Conservation (phyloP, 2,329 filamentous ascomycete species). For the Colletotrichum scovillei region DNA sequence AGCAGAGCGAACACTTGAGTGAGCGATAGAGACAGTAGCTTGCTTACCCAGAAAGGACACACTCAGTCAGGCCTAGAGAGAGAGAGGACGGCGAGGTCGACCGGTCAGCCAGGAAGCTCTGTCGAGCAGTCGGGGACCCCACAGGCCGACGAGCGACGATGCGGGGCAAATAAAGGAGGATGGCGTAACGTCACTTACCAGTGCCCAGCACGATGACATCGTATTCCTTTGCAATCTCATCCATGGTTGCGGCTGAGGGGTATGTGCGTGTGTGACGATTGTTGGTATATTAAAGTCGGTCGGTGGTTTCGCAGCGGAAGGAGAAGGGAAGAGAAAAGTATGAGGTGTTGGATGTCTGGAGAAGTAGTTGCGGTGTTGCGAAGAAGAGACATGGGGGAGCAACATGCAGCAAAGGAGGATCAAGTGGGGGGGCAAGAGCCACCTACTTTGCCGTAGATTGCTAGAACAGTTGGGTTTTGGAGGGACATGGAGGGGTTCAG, state of each 20-base stretch:
- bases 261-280: background rate
- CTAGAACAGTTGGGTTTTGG: conserved; percentile 20
- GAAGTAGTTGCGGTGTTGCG: conserved; percentile 34
- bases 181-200: conserved; percentile 68
- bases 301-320: conserved; percentile 22
- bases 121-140: conserved; percentile 37
- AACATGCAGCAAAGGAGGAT: conserved; percentile 34
- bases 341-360: conserved; percentile 25
- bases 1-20: background rate
- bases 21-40: background rate
- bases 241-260: conserved; percentile 71
- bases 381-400: conserved; percentile 27
- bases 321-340: conserved; percentile 24
- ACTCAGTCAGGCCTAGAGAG: conserved; percentile 89
- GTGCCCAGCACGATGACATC: conserved; percentile 99
- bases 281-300: conserved; percentile 13
- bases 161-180: conserved; percentile 39
- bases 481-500: conserved; percentile 31
- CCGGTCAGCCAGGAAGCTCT: conserved; percentile 41
- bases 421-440: conserved; percentile 28
- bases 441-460: conserved; percentile 24
- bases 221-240: conserved; percentile 98
- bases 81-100: conserved; percentile 40
- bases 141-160: conserved; percentile 38
- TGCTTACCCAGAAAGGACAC: conserved; percentile 93